Conservation (phyloP, 2,329 filamentous ascomycete species). For the Monosporascus sp. region DNA sequence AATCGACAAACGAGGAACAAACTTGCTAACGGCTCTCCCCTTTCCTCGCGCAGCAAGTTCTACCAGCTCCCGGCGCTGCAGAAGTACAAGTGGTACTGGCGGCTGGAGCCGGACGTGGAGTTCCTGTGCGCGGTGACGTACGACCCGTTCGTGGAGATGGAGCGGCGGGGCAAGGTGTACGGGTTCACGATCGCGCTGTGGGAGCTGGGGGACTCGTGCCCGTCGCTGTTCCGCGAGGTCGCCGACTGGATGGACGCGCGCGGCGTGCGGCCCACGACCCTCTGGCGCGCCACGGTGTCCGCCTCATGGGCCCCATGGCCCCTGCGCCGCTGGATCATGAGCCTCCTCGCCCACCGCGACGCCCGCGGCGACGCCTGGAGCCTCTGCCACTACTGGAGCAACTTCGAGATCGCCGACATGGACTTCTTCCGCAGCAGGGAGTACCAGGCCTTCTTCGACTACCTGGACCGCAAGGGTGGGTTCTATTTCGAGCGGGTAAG, state of each 20-base stretch:
- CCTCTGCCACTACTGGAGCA: slow-evolving; percentile 42
- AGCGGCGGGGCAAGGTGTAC: slow-evolving; percentile 36
- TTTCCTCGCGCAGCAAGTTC: slow-evolving; percentile 28
- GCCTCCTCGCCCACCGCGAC: slow-evolving; percentile 32
- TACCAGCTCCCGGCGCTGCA: slow-evolving; percentile 35
- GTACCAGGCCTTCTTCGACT: slow-evolving; percentile 36
- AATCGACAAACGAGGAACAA: background rate
- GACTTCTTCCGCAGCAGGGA: slow-evolving; percentile 35
- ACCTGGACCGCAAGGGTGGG: slow-evolving; percentile 34
- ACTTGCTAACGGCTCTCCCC: background rate
- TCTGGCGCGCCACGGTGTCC: slow-evolving; percentile 36
- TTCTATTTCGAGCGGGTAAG: slow-evolving; percentile 39
- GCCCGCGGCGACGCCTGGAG: slow-evolving; percentile 36
- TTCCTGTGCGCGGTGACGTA: slow-evolving; percentile 42
- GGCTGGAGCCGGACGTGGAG: slow-evolving; percentile 38
- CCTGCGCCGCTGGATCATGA: slow-evolving; percentile 29
- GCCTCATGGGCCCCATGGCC: slow-evolving; percentile 38
- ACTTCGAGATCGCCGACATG: slow-evolving; percentile 42
- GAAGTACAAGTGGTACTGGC: slow-evolving; percentile 43
- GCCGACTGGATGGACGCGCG: slow-evolving; percentile 35
- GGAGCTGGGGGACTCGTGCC: slow-evolving; percentile 37
- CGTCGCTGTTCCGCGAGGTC: slow-evolving; percentile 35
- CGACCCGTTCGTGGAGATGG: slow-evolving; percentile 42
- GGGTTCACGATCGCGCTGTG: slow-evolving; percentile 39
- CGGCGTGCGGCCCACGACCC: slow-evolving; percentile 26